Evolutionary conservation across 2,329 filamentous ascomycete genomes (phyloP), one percentile per base, ranked within the genome.

Genomic region (Neonectria hederae): DNA sequence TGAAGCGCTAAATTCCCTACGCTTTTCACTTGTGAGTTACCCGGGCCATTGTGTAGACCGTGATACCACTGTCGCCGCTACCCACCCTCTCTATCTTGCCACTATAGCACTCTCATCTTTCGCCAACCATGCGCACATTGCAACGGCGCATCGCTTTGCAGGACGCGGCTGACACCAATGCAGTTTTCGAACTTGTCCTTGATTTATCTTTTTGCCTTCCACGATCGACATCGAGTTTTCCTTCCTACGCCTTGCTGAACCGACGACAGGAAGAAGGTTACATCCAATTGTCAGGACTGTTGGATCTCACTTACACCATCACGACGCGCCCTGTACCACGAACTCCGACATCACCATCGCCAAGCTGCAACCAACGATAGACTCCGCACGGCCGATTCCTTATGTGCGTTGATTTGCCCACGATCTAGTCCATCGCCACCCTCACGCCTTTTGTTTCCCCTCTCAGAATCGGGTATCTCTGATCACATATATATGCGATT

Each of bases 1-100:
- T 60, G 40, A 53, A 62, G 54, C 65, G 62, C 56, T 59, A 58
- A 63, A 56, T 63, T 65, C n/a, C 45, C 62, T 56, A 53, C 54
- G 21, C 52, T 35, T 65, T 64, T 54, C 45, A 54, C 48, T 52
- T 62, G 70, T 74, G 67, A 67, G 70, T 72, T 61, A 65, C 52
- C 60, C 63, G 59, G 59, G 49, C 55, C 51, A 56, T 66, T 59
- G 64, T 54, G 35, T 60, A 58, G 35, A 66, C 52, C 40, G 40
- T 67, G 59, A 49, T 65, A 35, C 26, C 42, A 51, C 35, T 54
- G 59, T 54, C 52, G 46, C 59, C 43, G 56, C 57, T 53, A 61
- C 61, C 67, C 67, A 69, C 63, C 26, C 51, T n/a, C 46, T 60
- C 46, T 60, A 63, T 51, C 40, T 48, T 32, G 55, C 28, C 32